phyloP scores from a whole-genome alignment of 2,329 filamentous ascomycete genomes.

The Emergomyces africanus region DNA sequence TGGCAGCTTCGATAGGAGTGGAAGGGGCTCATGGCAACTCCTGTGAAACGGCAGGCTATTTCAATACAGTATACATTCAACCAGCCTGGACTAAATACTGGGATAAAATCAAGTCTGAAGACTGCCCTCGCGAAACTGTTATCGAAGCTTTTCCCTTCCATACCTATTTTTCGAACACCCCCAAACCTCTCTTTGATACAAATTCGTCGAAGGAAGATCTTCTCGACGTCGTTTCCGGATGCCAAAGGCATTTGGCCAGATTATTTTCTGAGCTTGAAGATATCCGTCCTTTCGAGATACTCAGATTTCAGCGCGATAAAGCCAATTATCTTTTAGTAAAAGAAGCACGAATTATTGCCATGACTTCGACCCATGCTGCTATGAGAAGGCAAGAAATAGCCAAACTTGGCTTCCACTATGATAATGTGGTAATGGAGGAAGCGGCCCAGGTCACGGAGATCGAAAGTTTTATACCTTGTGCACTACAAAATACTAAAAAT shows the following conservation, averaged over 20 bases:
- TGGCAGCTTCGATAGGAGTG: constrained; percentile 73
- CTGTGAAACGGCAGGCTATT: constrained; percentile 94
- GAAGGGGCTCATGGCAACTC: constrained; percentile 92
- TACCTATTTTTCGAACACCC: constrained; percentile 72
- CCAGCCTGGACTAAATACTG: constrained; percentile 82
- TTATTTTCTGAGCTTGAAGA: constrained; percentile 89
- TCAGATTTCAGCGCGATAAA: constrained; percentile 79
- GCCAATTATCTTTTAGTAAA: constrained; percentile 91
- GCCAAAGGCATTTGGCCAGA: constrained; percentile 75
- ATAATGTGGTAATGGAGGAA: constrained; percentile 98
- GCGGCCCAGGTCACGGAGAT: constrained; percentile 96
- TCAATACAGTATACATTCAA: constrained; percentile 81
- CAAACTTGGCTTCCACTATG: constrained; percentile 85
- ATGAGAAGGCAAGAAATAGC: constrained; percentile 89
- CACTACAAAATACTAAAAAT: constrained; percentile 70
- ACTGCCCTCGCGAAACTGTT: constrained; percentile 48
- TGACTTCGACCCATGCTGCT: constrained; percentile 96
- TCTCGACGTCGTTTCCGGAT: constrained; percentile 67
- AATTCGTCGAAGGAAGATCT: constrained; percentile 52
- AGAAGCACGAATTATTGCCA: constrained; percentile 93
- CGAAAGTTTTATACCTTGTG: constrained; percentile 88
- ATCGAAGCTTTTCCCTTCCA: constrained; percentile 74
- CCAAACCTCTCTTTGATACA: constrained; percentile 68
- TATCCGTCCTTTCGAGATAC: constrained; percentile 86
- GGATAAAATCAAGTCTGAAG: constrained; percentile 47